These are phyloP conservation scores for Pichia sp. DNA, from an alignment of 1,139 yeast genomes.

Conservation along the genomic window DNA sequence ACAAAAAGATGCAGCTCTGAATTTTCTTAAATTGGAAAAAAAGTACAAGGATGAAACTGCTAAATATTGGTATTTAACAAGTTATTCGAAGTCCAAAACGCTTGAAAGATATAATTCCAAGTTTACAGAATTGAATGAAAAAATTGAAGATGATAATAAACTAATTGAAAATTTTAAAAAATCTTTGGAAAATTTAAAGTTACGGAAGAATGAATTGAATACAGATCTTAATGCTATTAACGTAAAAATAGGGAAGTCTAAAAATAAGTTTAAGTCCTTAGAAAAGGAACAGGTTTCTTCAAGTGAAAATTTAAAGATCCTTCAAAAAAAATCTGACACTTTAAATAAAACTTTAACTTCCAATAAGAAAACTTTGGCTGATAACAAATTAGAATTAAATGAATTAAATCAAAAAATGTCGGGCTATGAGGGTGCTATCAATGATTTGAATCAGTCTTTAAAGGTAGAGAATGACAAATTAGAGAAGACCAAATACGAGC, in stretches of 20 bases:
- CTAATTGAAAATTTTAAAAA: conserved; percentile 40
- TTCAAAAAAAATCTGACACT: conserved; percentile 9
- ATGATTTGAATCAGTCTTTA: conserved; percentile 41
- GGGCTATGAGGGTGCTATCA: conserved; percentile 39
- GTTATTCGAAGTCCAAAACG: neutral
- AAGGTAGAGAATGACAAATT: conserved; percentile 49
- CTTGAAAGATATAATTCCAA: conserved; percentile 30
- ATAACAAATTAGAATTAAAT: conserved; percentile 44
- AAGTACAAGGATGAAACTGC: conserved; percentile 49
- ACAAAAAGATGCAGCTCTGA: conserved; percentile 63
- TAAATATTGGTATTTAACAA: conserved; percentile 29
- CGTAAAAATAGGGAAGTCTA: conserved; percentile 51
- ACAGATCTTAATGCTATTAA: conserved; percentile 31
- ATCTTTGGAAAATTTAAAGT: conserved; percentile 37
- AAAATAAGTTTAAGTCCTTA: conserved; percentile 37
- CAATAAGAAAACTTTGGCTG: conserved; percentile 34
- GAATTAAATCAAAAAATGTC: conserved; percentile 38
- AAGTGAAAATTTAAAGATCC: conserved; percentile 28
- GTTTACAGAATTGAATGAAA: conserved; percentile 36
- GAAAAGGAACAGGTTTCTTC: conserved; percentile 36
- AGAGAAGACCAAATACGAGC: conserved; percentile 55
- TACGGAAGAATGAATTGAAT: conserved; percentile 33
- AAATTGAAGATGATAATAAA: conserved; percentile 42
- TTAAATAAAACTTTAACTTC: conserved; percentile 35
- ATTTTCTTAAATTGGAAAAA: conserved; percentile 62